These are phyloP conservation scores for Trichoderma hamatum DNA, from an alignment of 2,329 filamentous ascomycete species.

Conservation along the genomic window DNA sequence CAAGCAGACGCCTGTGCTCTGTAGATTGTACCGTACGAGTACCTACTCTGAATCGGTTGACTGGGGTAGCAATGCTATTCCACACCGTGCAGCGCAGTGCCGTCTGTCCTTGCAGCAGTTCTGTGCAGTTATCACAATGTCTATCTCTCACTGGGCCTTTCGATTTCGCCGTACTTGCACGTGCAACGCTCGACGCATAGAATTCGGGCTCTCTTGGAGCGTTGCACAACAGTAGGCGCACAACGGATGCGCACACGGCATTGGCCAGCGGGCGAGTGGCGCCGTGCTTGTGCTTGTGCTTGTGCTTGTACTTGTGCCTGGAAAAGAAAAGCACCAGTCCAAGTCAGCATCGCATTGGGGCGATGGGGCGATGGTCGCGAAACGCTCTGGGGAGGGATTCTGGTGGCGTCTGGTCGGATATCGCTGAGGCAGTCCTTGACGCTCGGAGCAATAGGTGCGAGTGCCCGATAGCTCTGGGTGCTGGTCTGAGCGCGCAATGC, in stretches of 20 bases:
- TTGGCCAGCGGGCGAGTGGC: constrained; percentile 14
- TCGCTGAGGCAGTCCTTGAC: not conserved
- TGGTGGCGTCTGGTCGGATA: constrained; percentile 16
- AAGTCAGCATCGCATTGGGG: not conserved
- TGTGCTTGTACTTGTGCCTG: not conserved
- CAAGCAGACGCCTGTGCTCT: not conserved
- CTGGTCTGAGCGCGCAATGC: not conserved
- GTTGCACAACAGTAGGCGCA: constrained; percentile 12
- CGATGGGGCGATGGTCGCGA: not conserved
- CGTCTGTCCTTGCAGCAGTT: not conserved
- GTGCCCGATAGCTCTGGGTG: not conserved
- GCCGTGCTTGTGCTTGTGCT: not conserved
- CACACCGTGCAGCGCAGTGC: not conserved
- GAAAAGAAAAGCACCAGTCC: not conserved
- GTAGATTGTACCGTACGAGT: too few relatives aligned
- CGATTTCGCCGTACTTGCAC: not conserved
- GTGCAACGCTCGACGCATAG: constrained; percentile 4
- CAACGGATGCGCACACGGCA: not conserved
- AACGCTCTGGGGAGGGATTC: not conserved
- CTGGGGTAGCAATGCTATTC: not conserved
- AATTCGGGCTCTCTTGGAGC: constrained; percentile 5
- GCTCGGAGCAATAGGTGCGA: not conserved
- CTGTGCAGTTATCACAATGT: not conserved
- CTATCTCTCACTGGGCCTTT: not conserved
- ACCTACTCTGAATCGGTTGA: not conserved